A percentile compares a stretch with the other conserved stretches of the same genome.
phyloP scores from a whole-genome alignment of 164 flowering plant genomes.

The Magnolia kwangsiensis region DNA sequence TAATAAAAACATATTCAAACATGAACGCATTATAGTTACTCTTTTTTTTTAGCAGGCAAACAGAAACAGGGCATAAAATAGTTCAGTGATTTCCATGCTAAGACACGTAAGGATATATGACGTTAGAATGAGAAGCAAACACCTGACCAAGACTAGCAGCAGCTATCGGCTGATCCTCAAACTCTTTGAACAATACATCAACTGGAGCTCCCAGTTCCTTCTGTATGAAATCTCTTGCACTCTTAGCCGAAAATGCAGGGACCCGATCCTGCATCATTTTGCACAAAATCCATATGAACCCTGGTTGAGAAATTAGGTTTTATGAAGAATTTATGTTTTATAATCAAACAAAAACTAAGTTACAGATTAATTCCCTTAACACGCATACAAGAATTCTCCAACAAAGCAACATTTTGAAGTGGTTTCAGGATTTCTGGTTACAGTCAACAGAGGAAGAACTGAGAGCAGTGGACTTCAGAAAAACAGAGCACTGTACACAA shows the following conservation, averaged over 20 bases:
- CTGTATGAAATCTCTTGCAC: conserved; percentile 70
- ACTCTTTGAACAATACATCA: conserved; percentile 60
- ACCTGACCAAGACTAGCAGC: conserved; percentile 99
- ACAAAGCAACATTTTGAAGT: too few species aligned
- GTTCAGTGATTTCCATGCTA: not conserved
- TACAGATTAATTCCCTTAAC: not conserved
- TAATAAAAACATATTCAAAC: too few species aligned
- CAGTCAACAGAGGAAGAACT: too few species aligned
- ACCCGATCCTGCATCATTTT: conserved; percentile 72
- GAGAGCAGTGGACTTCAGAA: too few species aligned
- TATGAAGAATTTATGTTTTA: too few species aligned
- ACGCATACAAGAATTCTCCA: not conserved
- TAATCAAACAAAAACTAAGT: not conserved
- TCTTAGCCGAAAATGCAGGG: conserved; percentile 81
- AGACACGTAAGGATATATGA: not conserved
- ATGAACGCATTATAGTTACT: not conserved
- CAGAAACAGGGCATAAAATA: not conserved
- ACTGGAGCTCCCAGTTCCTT: conserved; percentile 80
- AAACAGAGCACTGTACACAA: too few species aligned
- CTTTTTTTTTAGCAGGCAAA: not conserved
- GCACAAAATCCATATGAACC: not conserved
- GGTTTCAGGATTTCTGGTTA: too few species aligned
- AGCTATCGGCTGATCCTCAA: conserved; percentile 92
- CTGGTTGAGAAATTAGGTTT: not conserved
- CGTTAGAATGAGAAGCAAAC: conserved; percentile 19